Percentiles rank a stretch among this genome's conserved stretches.
phyloP scores from a whole-genome alignment of 768 basidiomycete species.

The Tephrocybe sp. region DNA sequence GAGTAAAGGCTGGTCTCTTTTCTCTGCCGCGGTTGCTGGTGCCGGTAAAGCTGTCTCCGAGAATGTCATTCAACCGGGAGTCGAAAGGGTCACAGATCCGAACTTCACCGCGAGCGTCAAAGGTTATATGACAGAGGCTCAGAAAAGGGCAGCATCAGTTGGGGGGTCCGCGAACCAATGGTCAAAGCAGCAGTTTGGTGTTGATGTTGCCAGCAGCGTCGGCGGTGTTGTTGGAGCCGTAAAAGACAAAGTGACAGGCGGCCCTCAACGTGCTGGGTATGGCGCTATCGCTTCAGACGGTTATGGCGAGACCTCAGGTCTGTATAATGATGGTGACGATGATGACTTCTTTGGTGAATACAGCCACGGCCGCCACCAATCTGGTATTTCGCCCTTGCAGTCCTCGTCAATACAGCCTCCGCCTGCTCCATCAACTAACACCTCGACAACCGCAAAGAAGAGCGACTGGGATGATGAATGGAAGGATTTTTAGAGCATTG shows the following conservation, averaged over 20 bases:
- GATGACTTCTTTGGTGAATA: constrained; percentile 66
- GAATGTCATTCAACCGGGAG: constrained; percentile 87
- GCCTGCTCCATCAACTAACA: constrained; percentile 1
- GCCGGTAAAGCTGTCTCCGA: constrained; percentile 81
- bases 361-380: constrained; percentile 29
- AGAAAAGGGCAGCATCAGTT: constrained; percentile 59
- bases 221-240: constrained; percentile 68
- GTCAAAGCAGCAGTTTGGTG: constrained; percentile 75
- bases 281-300: constrained; percentile 45
- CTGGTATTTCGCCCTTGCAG: constrained; percentile 19
- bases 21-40: constrained; percentile 80
- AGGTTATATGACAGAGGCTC: constrained; percentile 71
- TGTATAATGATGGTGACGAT: constrained; percentile 66
- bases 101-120: constrained; percentile 71
- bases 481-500: constrained; percentile 66
- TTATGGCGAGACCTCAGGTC: constrained; percentile 56
- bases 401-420: constrained; percentile 9
- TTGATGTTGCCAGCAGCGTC: constrained; percentile 82
- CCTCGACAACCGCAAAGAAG: constrained; percentile 33
- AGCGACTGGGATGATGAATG: constrained; percentile 79
- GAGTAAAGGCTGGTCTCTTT: constrained; percentile 95
- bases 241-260: constrained; percentile 49
- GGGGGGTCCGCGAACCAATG: constrained; percentile 73
- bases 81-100: constrained; percentile 82
- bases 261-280: constrained; percentile 55